Evolutionary conservation across 2,329 filamentous ascomycete genomes (phyloP).

Genomic region (Graphiopsis chlorocephala): DNA sequence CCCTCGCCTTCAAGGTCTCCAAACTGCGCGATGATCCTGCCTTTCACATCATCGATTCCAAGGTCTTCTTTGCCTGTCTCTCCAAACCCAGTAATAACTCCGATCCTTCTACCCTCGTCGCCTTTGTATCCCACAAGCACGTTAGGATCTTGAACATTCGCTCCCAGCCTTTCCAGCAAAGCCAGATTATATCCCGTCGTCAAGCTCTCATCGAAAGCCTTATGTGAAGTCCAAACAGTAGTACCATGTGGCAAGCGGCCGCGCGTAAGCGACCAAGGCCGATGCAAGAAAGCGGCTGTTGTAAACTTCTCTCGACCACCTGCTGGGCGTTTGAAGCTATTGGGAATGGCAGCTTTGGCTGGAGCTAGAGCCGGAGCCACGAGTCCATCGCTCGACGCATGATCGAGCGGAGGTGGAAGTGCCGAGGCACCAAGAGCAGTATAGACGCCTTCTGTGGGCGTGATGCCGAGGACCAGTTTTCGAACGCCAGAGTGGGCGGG

Average conservation of each 20-base stretch:
- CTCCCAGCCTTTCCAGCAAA: neutral
- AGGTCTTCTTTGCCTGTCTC: neutral
- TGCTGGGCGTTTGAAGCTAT: neutral
- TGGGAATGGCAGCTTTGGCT: neutral
- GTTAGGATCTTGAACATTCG: neutral
- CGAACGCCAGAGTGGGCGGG: neutral
- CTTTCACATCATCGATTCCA: neutral
- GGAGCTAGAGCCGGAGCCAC: neutral
- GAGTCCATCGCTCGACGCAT: neutral
- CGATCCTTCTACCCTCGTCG: constrained; percentile 6
- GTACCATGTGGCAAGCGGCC: neutral
- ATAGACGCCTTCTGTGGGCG: constrained; percentile 11
- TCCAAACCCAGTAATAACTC: neutral
- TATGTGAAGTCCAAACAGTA: constrained; percentile 7
- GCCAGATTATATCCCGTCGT: constrained; percentile 5
- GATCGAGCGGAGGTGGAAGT: neutral
- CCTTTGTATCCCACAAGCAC: constrained; percentile 14
- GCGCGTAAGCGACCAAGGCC: constrained; percentile 3
- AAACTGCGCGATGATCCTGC: neutral
- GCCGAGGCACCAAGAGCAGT: neutral
- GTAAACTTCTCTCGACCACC: neutral
- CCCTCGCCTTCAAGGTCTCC: neutral
- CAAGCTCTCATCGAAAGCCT: constrained; percentile 11
- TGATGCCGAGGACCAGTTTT: constrained; percentile 8
- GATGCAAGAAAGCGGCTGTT: constrained; percentile 7